These are phyloP conservation scores for Talaromyces marneffei DNA, from an alignment of 2,329 filamentous ascomycete genomes.

Conservation along the genomic window DNA sequence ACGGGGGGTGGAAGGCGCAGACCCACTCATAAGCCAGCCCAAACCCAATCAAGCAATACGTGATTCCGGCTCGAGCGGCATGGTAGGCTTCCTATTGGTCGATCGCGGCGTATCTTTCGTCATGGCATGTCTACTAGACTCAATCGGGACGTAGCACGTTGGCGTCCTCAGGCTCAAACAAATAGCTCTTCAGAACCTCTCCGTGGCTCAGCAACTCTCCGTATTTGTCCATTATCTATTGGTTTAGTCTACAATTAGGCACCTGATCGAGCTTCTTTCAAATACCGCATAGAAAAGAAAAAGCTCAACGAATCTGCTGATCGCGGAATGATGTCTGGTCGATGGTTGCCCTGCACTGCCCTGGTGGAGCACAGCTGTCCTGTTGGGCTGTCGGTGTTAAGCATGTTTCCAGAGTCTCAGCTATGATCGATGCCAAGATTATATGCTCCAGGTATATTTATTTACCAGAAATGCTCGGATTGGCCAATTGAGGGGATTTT, in stretches of 20 bases:
- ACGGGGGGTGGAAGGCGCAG: neutral
- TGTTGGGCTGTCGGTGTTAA: neutral
- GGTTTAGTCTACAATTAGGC: neutral
- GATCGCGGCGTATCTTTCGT: neutral
- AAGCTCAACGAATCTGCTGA: neutral
- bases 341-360: neutral
- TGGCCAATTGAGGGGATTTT: neutral
- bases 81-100: neutral
- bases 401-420: neutral
- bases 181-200: neutral
- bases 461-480: neutral
- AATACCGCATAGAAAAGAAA: neutral
- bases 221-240: neutral
- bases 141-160: neutral
- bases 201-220: neutral
- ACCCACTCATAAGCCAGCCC: neutral
- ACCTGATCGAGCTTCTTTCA: neutral
- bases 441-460: neutral
- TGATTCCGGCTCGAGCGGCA: slow-evolving; percentile 1
- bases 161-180: neutral
- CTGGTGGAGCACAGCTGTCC: neutral
- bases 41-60: neutral
- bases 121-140: neutral
- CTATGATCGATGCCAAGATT: neutral
- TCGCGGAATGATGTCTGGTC: neutral